These are phyloP conservation scores for Ascochyta viciae-villosae DNA, from an alignment of 2,329 filamentous ascomycete species.

Conservation along the genomic window DNA sequence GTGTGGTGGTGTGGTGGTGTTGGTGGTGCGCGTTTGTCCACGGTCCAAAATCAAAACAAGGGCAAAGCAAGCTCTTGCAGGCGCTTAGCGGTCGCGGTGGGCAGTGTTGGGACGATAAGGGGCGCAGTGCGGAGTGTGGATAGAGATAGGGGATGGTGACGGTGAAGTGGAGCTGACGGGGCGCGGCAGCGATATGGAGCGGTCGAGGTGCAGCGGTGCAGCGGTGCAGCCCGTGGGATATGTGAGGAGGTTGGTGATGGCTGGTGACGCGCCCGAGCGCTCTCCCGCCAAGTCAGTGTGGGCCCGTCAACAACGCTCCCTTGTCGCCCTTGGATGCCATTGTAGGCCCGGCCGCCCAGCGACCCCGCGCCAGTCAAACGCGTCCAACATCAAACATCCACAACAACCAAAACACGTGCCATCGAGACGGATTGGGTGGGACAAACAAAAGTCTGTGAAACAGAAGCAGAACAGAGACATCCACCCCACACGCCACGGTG, in stretches of 20 bases:
- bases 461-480: too few species aligned
- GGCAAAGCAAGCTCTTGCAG: constrained; percentile 19
- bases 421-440: constrained; percentile 5
- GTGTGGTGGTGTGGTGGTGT: not conserved
- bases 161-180: constrained; percentile 22
- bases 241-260: constrained; percentile 36
- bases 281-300: not conserved
- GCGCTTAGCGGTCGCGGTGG: constrained; percentile 6
- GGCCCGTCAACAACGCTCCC: constrained; percentile 21
- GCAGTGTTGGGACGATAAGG: constrained; percentile 7
- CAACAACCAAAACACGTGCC: constrained; percentile 24
- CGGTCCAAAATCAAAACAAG: constrained; percentile 37
- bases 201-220: constrained; percentile 10
- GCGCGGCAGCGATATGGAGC: constrained; percentile 23
- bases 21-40: constrained; percentile 14
- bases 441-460: constrained; percentile 1
- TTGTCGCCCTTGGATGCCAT: not conserved
- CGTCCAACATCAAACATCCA: constrained; percentile 25
- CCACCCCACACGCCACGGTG: constrained; percentile 24
- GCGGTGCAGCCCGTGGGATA: constrained; percentile 1
- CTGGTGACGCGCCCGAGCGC: constrained; percentile 17
- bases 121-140: constrained; percentile 13
- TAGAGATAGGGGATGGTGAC: constrained; percentile 18
- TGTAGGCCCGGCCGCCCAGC: constrained; percentile 5
- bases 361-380: constrained; percentile 27